Conservation (phyloP, 495 filamentous ascomycete species). For the Venustampulla echinocandica region DNA sequence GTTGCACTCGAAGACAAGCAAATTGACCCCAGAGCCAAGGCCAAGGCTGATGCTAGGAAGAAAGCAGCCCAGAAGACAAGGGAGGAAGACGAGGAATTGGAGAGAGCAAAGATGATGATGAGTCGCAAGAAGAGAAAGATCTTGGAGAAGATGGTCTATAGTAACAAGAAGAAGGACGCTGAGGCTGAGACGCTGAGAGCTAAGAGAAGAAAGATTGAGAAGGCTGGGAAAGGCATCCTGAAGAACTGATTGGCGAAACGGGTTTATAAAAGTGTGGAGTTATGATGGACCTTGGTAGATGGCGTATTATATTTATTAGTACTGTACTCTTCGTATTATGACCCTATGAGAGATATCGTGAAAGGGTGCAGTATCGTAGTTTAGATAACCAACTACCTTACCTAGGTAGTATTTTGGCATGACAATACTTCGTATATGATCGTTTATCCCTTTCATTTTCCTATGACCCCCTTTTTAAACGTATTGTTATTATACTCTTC, state of each 20-base stretch:
- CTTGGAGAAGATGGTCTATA: constrained; percentile 86
- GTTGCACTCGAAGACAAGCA: constrained; percentile 34
- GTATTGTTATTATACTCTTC: no score
- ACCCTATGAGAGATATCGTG: no score
- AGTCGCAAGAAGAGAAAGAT: constrained; percentile 84
- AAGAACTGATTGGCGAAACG: constrained; percentile 8
- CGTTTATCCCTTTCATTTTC: no score
- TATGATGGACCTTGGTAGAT: not conserved
- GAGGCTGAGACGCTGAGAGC: constrained; percentile 64
- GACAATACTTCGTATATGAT: no score
- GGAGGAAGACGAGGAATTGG: constrained; percentile 73
- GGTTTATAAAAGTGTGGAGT: constrained; percentile 10
- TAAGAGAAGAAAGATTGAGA: constrained; percentile 87
- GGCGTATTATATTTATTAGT: constrained; percentile 2
- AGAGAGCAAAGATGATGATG: constrained; percentile 88
- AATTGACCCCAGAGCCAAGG: constrained; percentile 46
- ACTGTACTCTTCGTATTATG: no score
- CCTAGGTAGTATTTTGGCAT: no score
- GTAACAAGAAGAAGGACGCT: constrained; percentile 73
- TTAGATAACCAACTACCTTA: no score
- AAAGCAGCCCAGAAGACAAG: constrained; percentile 59
- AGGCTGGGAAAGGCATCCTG: constrained; percentile 28
- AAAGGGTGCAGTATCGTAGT: no score
- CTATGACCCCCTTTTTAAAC: no score
- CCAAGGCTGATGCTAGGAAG: constrained; percentile 53